Conservation (phyloP, 1,284 basidiomycete species). For the Apiotrichum gamsii region DNA sequence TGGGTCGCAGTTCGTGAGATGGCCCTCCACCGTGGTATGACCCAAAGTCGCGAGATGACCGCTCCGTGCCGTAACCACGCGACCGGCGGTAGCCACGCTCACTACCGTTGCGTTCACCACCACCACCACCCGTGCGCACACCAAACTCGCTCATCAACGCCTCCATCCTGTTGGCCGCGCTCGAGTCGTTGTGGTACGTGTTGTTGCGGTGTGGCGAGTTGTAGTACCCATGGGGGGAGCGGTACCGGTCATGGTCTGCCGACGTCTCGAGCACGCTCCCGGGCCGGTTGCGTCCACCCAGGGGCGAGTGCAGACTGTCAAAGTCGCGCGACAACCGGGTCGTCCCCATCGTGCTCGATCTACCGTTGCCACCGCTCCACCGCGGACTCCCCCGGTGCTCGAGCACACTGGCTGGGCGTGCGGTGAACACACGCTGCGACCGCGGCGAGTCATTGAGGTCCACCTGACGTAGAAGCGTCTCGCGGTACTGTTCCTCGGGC, state of each 20-base stretch:
- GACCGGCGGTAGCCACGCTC: neutral
- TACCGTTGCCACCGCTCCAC: too few relatives aligned
- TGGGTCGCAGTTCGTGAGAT: conserved; percentile 21
- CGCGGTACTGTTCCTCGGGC: neutral
- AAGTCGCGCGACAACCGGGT: neutral
- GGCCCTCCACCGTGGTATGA: too few relatives aligned
- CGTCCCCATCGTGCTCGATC: too few relatives aligned
- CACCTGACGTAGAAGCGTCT: neutral
- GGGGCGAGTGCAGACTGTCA: conserved; percentile 2
- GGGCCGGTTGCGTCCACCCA: conserved; percentile 10
- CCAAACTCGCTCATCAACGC: neutral
- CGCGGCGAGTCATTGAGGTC: conserved; percentile 3
- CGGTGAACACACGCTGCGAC: conserved; percentile 6
- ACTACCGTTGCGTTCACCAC: neutral
- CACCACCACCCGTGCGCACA: neutral
- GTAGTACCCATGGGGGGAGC: neutral
- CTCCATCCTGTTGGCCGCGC: conserved; percentile 1
- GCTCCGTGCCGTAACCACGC: neutral
- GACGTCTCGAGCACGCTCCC: conserved; percentile 15
- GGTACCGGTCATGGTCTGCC: conserved; percentile 15
- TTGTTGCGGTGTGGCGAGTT: too few relatives aligned
- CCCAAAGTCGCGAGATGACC: neutral
- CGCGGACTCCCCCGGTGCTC: neutral
- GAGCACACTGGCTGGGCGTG: conserved; percentile 3
- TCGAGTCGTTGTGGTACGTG: too few relatives aligned